A percentile compares a stretch with the other conserved stretches of the same genome.
Conservation (phyloP, 208 protist genomes). For the Acanthamoeba lenticulata region DNA sequence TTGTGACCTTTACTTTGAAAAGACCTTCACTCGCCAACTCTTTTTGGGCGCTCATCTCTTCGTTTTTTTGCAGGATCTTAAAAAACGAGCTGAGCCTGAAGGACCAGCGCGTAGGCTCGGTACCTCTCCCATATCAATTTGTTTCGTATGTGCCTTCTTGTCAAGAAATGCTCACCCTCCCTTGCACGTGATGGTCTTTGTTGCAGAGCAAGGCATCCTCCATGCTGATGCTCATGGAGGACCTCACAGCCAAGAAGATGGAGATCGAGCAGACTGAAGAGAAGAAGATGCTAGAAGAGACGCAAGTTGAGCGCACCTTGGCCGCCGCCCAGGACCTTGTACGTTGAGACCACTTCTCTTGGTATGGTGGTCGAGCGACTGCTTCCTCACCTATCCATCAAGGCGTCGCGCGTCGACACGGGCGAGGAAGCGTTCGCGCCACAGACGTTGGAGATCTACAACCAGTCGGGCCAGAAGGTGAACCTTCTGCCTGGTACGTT, state of each 20-base stretch:
- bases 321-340: slow-evolving; percentile 1
- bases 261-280: background rate
- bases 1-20: background rate
- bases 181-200: background rate
- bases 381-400: background rate
- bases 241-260: slow-evolving; percentile 24
- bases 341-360: background rate
- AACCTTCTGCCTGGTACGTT: background rate
- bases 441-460: slow-evolving; percentile 36
- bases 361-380: background rate
- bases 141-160: background rate
- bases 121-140: background rate
- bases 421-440: background rate
- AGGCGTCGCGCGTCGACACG: background rate
- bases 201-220: slow-evolving; percentile 3
- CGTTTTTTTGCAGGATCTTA: background rate
- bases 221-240: slow-evolving; percentile 52
- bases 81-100: slow-evolving; percentile 14
- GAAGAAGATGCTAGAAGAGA: slow-evolving; percentile 14
- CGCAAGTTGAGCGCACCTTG: slow-evolving; percentile 8
- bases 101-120: slow-evolving; percentile 17
- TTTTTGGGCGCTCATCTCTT: background rate
- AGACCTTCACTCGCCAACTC: background rate
- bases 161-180: background rate
- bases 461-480: slow-evolving; percentile 2